Evolutionary conservation across 805 yeast species (phyloP).

Genomic region (Nakazawaea anatomiae): DNA sequence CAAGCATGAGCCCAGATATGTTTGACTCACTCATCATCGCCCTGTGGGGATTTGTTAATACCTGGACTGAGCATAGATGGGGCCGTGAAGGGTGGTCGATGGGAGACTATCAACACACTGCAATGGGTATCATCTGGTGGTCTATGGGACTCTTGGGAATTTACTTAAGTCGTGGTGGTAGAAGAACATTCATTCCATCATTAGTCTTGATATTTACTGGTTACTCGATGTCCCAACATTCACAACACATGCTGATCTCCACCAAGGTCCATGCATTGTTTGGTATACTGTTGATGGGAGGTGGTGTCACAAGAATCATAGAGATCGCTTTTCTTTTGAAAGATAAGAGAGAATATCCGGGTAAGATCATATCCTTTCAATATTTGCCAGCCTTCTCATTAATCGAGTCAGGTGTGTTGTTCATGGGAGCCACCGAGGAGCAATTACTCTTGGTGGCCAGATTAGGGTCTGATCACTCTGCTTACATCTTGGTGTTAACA

Average conservation of each 20-base stretch:
- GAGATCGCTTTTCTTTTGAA: slow-evolving; percentile 75
- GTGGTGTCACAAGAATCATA: slow-evolving; percentile 69
- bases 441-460: slow-evolving; percentile 66
- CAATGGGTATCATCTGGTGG: slow-evolving; percentile 98
- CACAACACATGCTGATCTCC: slow-evolving; percentile 67
- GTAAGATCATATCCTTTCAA: slow-evolving; percentile 65
- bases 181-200: slow-evolving; percentile 75
- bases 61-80: slow-evolving; percentile 97
- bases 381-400: slow-evolving; percentile 80
- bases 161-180: slow-evolving; percentile 61
- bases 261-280: slow-evolving; percentile 86
- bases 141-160: slow-evolving; percentile 86
- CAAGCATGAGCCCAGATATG: slow-evolving; percentile 68
- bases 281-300: slow-evolving; percentile 73
- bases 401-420: slow-evolving; percentile 70
- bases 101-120: slow-evolving; percentile 92
- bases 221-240: slow-evolving; percentile 90
- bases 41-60: slow-evolving; percentile 87
- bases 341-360: slow-evolving; percentile 45
- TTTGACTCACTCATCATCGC: slow-evolving; percentile 79
- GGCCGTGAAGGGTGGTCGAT: slow-evolving; percentile 83
- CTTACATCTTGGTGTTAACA: slow-evolving; percentile 66
- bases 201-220: slow-evolving; percentile 82
- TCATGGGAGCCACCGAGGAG: slow-evolving; percentile 93
- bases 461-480: slow-evolving; percentile 78